Evolutionary conservation across 352 stramenopile genomes (phyloP).

Genomic region (Globisporangium viniferum): DNA sequence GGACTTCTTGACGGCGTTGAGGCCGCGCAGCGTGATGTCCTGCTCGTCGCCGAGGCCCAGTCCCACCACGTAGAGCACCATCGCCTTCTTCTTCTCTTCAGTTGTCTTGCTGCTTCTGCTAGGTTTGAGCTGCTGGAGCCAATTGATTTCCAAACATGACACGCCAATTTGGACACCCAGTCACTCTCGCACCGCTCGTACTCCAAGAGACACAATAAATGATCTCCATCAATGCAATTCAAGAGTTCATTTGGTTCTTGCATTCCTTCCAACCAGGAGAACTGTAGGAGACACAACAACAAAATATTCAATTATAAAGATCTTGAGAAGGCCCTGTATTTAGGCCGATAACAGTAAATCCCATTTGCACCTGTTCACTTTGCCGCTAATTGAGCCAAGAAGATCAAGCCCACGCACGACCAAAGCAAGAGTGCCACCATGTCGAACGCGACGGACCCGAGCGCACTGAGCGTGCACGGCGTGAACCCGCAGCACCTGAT

Average conservation of each 20-base stretch:
- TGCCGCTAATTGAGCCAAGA: background rate
- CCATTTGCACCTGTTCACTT: background rate
- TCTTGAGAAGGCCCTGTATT: background rate
- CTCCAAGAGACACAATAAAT: background rate
- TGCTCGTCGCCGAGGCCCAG: slow-evolving; percentile 97
- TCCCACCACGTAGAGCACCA: slow-evolving; percentile 97
- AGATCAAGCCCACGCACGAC: background rate
- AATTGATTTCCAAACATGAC: slow-evolving; percentile 5
- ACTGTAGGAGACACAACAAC: background rate
- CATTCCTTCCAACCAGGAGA: background rate
- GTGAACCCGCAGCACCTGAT: slow-evolving; percentile 98
- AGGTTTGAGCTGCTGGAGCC: slow-evolving; percentile 1
- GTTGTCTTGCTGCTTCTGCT: background rate
- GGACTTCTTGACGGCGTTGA: slow-evolving; percentile 94
- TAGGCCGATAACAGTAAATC: background rate
- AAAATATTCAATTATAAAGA: too few species aligned
- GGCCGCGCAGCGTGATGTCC: slow-evolving; percentile 96
- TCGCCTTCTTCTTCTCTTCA: slow-evolving; percentile 16
- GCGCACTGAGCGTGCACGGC: slow-evolving; percentile 91
- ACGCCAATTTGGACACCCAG: slow-evolving; percentile 3
- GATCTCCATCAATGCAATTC: background rate
- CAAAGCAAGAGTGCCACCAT: slow-evolving; percentile 13
- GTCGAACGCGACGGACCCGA: slow-evolving; percentile 90
- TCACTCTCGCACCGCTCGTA: background rate
- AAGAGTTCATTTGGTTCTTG: background rate